Conservation (phyloP, 805 yeast species). For the Zygosaccharomyces pseudorouxii region DNA sequence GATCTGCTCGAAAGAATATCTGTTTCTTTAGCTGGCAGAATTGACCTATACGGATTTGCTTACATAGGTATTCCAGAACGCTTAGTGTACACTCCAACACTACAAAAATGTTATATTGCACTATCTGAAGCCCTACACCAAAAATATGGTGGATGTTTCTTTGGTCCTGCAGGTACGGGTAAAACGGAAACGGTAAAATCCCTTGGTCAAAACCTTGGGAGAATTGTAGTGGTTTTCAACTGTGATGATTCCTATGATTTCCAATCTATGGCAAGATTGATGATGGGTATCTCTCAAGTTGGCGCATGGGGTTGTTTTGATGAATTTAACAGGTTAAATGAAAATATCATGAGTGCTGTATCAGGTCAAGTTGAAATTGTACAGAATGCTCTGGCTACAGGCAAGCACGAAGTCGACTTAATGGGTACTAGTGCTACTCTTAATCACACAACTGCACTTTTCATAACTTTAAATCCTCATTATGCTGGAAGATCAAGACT, state of each 20-base stretch:
- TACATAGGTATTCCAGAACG: slow-evolving; percentile 71
- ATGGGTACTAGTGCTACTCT: slow-evolving; percentile 41
- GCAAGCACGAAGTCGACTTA: slow-evolving; percentile 34
- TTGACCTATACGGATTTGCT: slow-evolving; percentile 69
- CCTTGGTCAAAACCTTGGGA: slow-evolving; percentile 72
- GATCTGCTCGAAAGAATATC: slow-evolving; percentile 37
- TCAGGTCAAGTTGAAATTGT: slow-evolving; percentile 74
- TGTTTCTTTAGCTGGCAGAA: slow-evolving; percentile 50
- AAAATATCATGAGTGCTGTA: slow-evolving; percentile 71
- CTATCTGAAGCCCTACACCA: slow-evolving; percentile 73
- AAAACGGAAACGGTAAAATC: slow-evolving; percentile 90
- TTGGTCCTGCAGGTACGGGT: slow-evolving; percentile 98
- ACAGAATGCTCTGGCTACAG: slow-evolving; percentile 46
- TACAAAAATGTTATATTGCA: slow-evolving; percentile 57
- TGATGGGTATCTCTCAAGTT: slow-evolving; percentile 71
- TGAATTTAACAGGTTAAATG: slow-evolving; percentile 80
- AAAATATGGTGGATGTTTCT: slow-evolving; percentile 80
- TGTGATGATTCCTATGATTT: slow-evolving; percentile 89
- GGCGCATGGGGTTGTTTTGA: slow-evolving; percentile 97
- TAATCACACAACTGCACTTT: slow-evolving; percentile 57
- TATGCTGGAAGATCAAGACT: slow-evolving; percentile 77
- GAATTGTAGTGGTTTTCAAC: slow-evolving; percentile 77
- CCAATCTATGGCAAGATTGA: slow-evolving; percentile 68
- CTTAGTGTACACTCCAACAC: slow-evolving; percentile 71
- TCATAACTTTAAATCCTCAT: slow-evolving; percentile 87